Conservation (phyloP, 2,329 filamentous ascomycete genomes). For the Aspergillus aculeatinus region DNA sequence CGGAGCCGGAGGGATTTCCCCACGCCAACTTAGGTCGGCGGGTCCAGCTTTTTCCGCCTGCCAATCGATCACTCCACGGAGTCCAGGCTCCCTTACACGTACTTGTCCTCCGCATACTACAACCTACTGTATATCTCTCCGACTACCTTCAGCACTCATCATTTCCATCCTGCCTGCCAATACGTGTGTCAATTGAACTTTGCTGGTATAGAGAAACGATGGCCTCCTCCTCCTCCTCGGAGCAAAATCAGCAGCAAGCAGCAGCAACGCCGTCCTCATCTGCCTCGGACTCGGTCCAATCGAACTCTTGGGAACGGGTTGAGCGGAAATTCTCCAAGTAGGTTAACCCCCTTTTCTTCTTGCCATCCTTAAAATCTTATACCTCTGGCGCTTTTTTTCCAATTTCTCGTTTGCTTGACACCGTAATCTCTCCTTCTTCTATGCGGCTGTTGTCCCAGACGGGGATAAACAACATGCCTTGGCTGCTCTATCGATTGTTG, state of each 20-base stretch:
- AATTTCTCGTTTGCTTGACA: background rate
- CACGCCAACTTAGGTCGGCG: slow-evolving; percentile 28
- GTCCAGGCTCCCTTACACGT: background rate
- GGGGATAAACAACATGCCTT: background rate
- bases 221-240: slow-evolving; percentile 21
- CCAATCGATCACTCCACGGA: background rate
- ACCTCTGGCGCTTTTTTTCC: background rate
- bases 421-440: background rate
- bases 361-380: background rate
- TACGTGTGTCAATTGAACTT: too few species aligned
- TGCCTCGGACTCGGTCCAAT: slow-evolving; percentile 36
- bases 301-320: slow-evolving; percentile 58
- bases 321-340: slow-evolving; percentile 65
- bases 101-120: background rate
- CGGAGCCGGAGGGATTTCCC: slow-evolving; percentile 13
- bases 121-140: too few species aligned
- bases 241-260: slow-evolving; percentile 9
- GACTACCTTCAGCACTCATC: too few species aligned
- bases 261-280: slow-evolving; percentile 30
- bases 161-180: too few species aligned
- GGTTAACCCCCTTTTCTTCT: slow-evolving; percentile 21
- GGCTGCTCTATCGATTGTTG: background rate
- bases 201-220: background rate
- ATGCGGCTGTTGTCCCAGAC: background rate
- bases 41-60: slow-evolving; percentile 24